Percentiles rank a stretch among this genome's conserved stretches.
Conservation (phyloP, 169 alveolate species). For the Plasmodium knowlesi region DNA sequence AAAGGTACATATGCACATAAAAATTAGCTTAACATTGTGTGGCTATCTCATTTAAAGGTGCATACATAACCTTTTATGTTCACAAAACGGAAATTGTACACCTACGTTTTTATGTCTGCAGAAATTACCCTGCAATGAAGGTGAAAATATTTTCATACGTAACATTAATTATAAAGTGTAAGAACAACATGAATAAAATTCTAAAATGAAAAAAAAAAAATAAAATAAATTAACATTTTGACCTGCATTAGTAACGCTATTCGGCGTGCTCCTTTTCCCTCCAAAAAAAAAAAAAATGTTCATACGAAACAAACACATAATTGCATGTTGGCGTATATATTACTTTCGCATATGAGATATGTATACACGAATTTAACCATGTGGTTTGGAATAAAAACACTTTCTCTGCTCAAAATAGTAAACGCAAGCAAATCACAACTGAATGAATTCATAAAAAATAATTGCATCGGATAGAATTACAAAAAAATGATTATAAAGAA, state of each 20-base stretch:
- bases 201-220: no score
- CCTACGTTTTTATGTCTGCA: neutral
- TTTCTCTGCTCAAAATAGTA: neutral
- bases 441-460: neutral
- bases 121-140: neutral
- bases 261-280: neutral
- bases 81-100: neutral
- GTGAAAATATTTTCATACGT: neutral
- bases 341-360: neutral
- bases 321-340: neutral
- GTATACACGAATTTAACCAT: neutral
- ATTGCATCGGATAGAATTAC: neutral
- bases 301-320: neutral
- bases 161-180: neutral
- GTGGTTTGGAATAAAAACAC: neutral
- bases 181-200: neutral
- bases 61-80: neutral
- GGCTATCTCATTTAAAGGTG: neutral
- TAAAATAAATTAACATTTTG: neutral
- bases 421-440: neutral
- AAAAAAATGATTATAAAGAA: neutral
- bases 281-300: neutral
- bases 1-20: neutral
- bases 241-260: conserved; percentile 1
- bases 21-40: neutral